These are phyloP conservation scores for Serpula lacrymans DNA, from an alignment of 768 basidiomycete genomes.

Conservation along the genomic window DNA sequence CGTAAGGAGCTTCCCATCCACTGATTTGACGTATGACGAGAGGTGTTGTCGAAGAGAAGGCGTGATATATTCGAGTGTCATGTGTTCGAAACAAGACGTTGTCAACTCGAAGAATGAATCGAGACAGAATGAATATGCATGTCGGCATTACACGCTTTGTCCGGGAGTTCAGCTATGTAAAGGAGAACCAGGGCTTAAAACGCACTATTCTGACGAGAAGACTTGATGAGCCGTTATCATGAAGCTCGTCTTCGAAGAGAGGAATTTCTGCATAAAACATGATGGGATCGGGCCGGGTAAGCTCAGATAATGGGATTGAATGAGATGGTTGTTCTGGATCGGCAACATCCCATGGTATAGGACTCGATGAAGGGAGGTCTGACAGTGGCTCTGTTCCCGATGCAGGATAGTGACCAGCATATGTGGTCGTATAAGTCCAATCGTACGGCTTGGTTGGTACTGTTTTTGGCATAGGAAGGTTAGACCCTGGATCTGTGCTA, in stretches of 20 bases:
- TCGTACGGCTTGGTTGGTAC: slow-evolving; percentile 86
- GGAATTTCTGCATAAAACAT: slow-evolving; percentile 97
- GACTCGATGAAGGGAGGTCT: slow-evolving; percentile 12
- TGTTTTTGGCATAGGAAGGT: slow-evolving; percentile 65
- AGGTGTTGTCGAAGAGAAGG: slow-evolving; percentile 59
- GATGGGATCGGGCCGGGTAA: slow-evolving; percentile 90
- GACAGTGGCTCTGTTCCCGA: background rate
- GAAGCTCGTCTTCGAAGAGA: slow-evolving; percentile 93
- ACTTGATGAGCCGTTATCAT: slow-evolving; percentile 92
- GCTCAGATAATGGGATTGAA: slow-evolving; percentile 76
- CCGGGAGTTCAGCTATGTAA: no score
- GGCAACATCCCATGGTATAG: slow-evolving; percentile 46
- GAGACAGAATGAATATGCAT: slow-evolving; percentile 84
- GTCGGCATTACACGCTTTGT: slow-evolving; percentile 93
- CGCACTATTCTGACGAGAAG: slow-evolving; percentile 84
- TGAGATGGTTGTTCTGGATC: slow-evolving; percentile 57
- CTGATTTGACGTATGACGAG: slow-evolving; percentile 74
- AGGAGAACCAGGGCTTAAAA: slow-evolving; percentile 12
- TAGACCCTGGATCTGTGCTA: slow-evolving; percentile 68
- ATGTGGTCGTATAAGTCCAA: slow-evolving; percentile 96
- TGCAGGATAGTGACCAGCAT: slow-evolving; percentile 55
- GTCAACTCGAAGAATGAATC: slow-evolving; percentile 94
- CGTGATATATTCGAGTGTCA: slow-evolving; percentile 90
- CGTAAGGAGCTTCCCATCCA: slow-evolving; percentile 92
- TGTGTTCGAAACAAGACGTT: slow-evolving; percentile 87